Evolutionary conservation across 345 rosid genomes (phyloP).

Genomic region (Erodium maritimum): DNA sequence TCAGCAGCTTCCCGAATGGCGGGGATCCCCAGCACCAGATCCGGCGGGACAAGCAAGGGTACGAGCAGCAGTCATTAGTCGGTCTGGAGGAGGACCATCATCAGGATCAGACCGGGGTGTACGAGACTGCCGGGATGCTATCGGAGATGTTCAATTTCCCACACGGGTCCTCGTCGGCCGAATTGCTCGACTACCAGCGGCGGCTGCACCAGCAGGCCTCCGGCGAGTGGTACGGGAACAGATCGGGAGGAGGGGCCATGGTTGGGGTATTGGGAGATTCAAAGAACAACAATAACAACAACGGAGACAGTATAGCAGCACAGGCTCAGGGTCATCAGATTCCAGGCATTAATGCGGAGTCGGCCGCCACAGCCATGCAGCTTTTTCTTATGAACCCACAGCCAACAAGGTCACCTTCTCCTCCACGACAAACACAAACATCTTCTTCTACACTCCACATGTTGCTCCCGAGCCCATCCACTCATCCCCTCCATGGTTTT

Average conservation of each 20-base stretch:
- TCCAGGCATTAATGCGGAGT: constrained; percentile 51
- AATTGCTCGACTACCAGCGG: constrained; percentile 13
- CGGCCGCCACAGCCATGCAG: constrained; percentile 86
- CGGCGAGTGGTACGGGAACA: constrained; percentile 42
- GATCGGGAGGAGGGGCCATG: constrained; percentile 18
- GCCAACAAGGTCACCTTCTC: constrained; percentile 58
- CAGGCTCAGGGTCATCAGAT: constrained; percentile 38
- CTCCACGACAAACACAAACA: constrained; percentile 28
- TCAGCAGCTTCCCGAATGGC: constrained; percentile 62
- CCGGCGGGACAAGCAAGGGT: constrained; percentile 55
- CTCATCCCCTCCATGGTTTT: constrained; percentile 42
- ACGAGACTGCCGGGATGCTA: constrained; percentile 76
- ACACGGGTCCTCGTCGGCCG: constrained; percentile 27
- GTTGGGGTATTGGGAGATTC: constrained; percentile 19
- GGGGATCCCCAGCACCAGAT: constrained; percentile 62
- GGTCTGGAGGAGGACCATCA: constrained; percentile 39
- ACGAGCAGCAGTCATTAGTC: constrained; percentile 27
- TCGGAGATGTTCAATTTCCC: constrained; percentile 92
- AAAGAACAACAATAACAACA: constrained; percentile 13
- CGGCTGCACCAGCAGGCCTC: background rate
- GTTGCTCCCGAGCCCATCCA: constrained; percentile 54
- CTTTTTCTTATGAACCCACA: constrained; percentile 79
- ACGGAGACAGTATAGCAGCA: constrained; percentile 19
- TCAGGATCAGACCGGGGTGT: constrained; percentile 28
- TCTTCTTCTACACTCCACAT: constrained; percentile 74